A percentile compares a stretch with the other conserved stretches of the same genome.
phyloP scores from a whole-genome alignment of 2,329 filamentous ascomycete species.

The Simplicillium sp. region DNA sequence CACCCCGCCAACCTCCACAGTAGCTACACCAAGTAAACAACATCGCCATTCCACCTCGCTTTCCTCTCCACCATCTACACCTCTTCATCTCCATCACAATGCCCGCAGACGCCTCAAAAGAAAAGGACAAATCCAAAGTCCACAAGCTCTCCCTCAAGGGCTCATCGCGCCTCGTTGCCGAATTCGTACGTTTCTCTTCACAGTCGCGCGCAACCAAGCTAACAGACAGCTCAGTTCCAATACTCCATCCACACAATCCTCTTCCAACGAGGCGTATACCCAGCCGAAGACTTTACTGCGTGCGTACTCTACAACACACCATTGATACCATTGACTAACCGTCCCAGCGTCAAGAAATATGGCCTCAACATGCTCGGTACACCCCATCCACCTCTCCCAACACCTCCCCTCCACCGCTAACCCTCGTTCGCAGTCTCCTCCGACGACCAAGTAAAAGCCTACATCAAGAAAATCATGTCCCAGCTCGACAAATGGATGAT shows the following conservation, averaged over 20 bases:
- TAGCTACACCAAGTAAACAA: no score
- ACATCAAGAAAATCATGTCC: slow-evolving; percentile 99
- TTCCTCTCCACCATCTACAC: background rate
- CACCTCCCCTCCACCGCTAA: background rate
- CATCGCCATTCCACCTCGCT: background rate
- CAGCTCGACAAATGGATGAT: slow-evolving; percentile 98
- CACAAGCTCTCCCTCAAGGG: slow-evolving; percentile 91
- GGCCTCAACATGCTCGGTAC: slow-evolving; percentile 89
- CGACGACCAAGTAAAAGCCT: slow-evolving; percentile 96
- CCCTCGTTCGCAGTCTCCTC: slow-evolving; percentile 55
- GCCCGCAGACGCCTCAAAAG: slow-evolving; percentile 16
- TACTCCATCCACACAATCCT: slow-evolving; percentile 97
- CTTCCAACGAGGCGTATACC: slow-evolving; percentile 80
- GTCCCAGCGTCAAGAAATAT: slow-evolving; percentile 80
- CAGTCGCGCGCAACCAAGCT: background rate
- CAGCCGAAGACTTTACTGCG: slow-evolving; percentile 93
- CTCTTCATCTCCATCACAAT: no score
- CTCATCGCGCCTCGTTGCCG: slow-evolving; percentile 76
- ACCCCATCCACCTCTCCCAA: slow-evolving; percentile 7
- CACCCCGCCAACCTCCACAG: no score
- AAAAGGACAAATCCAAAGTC: slow-evolving; percentile 72
- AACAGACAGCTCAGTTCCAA: slow-evolving; percentile 61
- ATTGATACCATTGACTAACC: background rate
- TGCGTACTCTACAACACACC: slow-evolving; percentile 29
- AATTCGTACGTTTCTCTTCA: slow-evolving; percentile 71